phyloP scores from a whole-genome alignment of 441 rosid species.

The Syzygium syzygioides region DNA sequence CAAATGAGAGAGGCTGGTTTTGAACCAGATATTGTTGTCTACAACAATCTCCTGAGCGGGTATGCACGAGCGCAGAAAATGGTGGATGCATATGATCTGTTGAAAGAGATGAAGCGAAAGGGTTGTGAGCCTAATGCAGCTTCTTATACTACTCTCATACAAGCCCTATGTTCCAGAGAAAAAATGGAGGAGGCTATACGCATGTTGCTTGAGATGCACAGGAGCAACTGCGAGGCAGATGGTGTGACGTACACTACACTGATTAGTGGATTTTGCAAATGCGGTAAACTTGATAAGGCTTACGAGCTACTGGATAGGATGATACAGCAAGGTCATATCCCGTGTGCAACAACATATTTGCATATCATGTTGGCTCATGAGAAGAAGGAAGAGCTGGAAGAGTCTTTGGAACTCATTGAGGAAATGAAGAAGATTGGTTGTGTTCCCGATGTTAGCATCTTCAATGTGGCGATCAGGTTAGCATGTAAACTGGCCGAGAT shows the following conservation, averaged over 20 bases:
- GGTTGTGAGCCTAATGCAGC: conserved; percentile 63
- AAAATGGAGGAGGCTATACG: conserved; percentile 78
- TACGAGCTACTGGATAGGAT: conserved; percentile 56
- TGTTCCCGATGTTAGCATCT: conserved; percentile 45
- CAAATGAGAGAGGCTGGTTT: conserved; percentile 80
- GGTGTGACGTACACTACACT: conserved; percentile 59
- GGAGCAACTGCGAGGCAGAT: conserved; percentile 67
- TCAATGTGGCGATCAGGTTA: conserved; percentile 63
- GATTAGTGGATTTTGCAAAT: conserved; percentile 80
- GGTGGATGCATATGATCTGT: conserved; percentile 66
- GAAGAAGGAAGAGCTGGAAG: conserved; percentile 73
- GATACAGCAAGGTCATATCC: conserved; percentile 47
- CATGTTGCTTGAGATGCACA: conserved; percentile 72
- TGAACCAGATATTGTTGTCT: conserved; percentile 80
- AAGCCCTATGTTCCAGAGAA: conserved; percentile 57
- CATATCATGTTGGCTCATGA: conserved; percentile 83
- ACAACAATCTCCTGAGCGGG: conserved; percentile 72
- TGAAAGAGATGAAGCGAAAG: conserved; percentile 72
- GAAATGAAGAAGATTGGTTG: conserved; percentile 59
- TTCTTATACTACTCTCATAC: conserved; percentile 81
- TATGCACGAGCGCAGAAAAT: conserved; percentile 63
- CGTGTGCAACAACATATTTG: conserved; percentile 57
- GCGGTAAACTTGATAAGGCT: conserved; percentile 57
- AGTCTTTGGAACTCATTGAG: conserved; percentile 58
- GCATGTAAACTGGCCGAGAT: conserved; percentile 75